Evolutionary conservation across 2,329 filamentous ascomycete genomes (phyloP).

Genomic region (Scedosporium boydii): DNA sequence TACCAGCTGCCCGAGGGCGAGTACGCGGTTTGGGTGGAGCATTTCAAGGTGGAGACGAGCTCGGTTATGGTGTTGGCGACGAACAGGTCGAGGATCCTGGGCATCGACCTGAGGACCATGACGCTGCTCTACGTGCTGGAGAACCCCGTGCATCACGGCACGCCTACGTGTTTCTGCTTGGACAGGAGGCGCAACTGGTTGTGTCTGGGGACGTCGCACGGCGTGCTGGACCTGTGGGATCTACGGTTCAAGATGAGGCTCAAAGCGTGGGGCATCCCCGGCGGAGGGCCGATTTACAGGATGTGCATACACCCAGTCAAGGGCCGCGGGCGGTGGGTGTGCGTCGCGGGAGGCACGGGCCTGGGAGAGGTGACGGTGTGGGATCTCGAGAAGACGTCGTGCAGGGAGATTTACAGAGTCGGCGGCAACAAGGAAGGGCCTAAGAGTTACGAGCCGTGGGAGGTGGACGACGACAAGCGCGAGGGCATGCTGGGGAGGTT

Average conservation of each 20-base stretch:
- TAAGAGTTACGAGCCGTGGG: slow-evolving; percentile 71
- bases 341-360: slow-evolving; percentile 77
- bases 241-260: slow-evolving; percentile 85
- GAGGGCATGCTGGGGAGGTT: slow-evolving; percentile 84
- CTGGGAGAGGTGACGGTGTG: slow-evolving; percentile 88
- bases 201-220: slow-evolving; percentile 82
- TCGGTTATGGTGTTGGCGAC: slow-evolving; percentile 85
- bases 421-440: slow-evolving; percentile 49
- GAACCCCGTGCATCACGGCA: slow-evolving; percentile 86
- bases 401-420: slow-evolving; percentile 78
- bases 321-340: slow-evolving; percentile 74
- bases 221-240: slow-evolving; percentile 91
- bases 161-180: slow-evolving; percentile 82
- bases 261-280: slow-evolving; percentile 79
- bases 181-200: slow-evolving; percentile 85
- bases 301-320: slow-evolving; percentile 70
- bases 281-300: slow-evolving; percentile 69
- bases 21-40: slow-evolving; percentile 81
- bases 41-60: slow-evolving; percentile 71
- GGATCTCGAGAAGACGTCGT: slow-evolving; percentile 86
- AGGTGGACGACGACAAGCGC: slow-evolving; percentile 79
- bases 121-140: slow-evolving; percentile 66
- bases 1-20: slow-evolving; percentile 69
- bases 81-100: slow-evolving; percentile 72
- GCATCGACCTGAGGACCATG: slow-evolving; percentile 84